A percentile compares a stretch with the other conserved stretches of the same genome.
Conservation (phyloP, 345 rosid genomes). For the Eucalyptus sp. region DNA sequence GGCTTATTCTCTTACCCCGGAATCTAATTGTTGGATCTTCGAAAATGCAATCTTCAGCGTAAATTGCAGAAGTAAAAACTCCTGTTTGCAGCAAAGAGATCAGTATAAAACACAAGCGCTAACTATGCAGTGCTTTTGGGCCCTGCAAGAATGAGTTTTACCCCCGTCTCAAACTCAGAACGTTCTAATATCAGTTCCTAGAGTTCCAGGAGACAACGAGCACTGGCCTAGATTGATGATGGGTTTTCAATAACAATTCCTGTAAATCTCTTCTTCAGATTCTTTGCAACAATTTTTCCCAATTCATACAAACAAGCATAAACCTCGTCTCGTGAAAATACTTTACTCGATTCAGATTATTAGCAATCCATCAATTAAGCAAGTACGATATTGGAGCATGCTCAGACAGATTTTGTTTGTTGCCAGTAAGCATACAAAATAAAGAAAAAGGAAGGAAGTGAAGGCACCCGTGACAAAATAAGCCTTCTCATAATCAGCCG, state of each 20-base stretch:
- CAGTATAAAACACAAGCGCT: neutral
- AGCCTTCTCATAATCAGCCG: slow-evolving; percentile 60
- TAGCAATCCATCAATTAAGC: neutral
- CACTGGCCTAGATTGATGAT: neutral
- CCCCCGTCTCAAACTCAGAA: neutral
- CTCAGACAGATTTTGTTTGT: neutral
- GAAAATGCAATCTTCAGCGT: slow-evolving; percentile 65
- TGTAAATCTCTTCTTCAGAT: neutral
- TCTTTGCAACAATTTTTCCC: neutral
- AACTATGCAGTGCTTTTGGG: neutral
- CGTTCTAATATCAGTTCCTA: neutral
- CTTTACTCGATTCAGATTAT: neutral
- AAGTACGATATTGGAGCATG: neutral
- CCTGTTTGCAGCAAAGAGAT: slow-evolving; percentile 19
- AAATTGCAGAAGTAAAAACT: slow-evolving; percentile 48
- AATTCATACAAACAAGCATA: neutral
- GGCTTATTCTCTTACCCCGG: slow-evolving; percentile 29
- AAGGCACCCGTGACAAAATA: slow-evolving; percentile 76
- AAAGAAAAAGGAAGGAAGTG: neutral
- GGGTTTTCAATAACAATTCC: neutral
- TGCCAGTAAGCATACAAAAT: neutral
- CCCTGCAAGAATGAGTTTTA: neutral
- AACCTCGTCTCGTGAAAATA: neutral
- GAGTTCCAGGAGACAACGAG: neutral
- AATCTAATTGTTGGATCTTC: slow-evolving; percentile 91